Percentiles rank a stretch among this genome's conserved stretches.
Evolutionary conservation across 805 yeast species (phyloP).

Genomic region (Huiozyma sinensis): DNA sequence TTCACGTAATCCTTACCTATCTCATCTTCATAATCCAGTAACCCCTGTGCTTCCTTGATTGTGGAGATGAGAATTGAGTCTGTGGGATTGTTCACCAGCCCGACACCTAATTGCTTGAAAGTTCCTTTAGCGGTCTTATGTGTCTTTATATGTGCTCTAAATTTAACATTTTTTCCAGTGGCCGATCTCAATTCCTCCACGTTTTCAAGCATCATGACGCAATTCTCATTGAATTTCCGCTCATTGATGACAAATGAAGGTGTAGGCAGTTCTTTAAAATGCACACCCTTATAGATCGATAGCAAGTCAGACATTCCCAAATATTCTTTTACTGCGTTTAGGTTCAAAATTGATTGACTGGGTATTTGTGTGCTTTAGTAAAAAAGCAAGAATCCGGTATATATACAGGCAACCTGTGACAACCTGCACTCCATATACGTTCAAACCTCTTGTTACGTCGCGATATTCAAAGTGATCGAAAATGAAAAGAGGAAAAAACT

Average conservation of each 20-base stretch:
- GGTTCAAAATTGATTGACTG: background rate
- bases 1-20: constrained; percentile 22
- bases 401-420: too few species aligned
- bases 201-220: constrained; percentile 39
- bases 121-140: constrained; percentile 60
- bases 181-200: constrained; percentile 30
- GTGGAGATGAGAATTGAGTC: constrained; percentile 58
- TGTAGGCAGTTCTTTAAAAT: constrained; percentile 32
- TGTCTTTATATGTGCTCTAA: constrained; percentile 69
- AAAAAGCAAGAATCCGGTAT: too few species aligned
- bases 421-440: too few species aligned
- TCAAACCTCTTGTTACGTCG: too few species aligned
- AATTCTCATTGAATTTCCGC: constrained; percentile 31
- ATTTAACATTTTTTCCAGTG: constrained; percentile 21
- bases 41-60: constrained; percentile 50
- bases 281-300: constrained; percentile 27
- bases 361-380: too few species aligned
- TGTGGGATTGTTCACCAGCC: constrained; percentile 28
- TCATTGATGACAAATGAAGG: constrained; percentile 38
- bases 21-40: constrained; percentile 27
- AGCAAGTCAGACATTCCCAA: constrained; percentile 7
- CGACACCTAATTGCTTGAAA: constrained; percentile 40
- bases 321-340: background rate
- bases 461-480: too few species aligned
- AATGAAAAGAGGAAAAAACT: too few species aligned